phyloP scores from a whole-genome alignment of 2,329 filamentous ascomycete genomes.

The Sporothrix brasiliensis region DNA sequence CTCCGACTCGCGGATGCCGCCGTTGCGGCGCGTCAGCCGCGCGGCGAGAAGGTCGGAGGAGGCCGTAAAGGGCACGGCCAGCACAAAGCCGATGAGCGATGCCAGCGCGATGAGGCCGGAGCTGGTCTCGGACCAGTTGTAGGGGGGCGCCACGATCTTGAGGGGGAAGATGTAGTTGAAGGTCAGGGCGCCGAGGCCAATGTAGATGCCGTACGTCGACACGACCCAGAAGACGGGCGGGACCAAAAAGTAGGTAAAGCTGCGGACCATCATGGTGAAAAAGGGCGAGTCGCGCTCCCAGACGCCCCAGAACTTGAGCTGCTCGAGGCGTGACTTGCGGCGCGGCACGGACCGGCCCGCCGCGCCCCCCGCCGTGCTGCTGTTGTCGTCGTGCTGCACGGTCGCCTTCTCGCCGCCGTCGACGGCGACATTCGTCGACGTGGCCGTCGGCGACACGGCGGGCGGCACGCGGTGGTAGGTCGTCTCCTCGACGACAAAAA shows the following conservation, averaged over 20 bases:
- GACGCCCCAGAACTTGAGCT: conserved; percentile 49
- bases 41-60: conserved; percentile 50
- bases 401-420: conserved; percentile 12
- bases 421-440: neutral
- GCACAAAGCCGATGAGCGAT: conserved; percentile 43
- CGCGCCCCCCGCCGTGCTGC: neutral
- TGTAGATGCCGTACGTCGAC: conserved; percentile 52
- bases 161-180: conserved; percentile 56
- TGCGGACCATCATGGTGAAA: conserved; percentile 50
- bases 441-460: conserved; percentile 8
- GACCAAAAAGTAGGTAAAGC: conserved; percentile 53
- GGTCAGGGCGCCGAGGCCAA: conserved; percentile 53
- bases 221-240: conserved; percentile 56
- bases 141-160: conserved; percentile 50
- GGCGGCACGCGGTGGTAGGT: conserved; percentile 38
- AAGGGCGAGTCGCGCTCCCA: conserved; percentile 50
- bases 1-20: conserved; percentile 53
- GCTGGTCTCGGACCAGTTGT: conserved; percentile 51
- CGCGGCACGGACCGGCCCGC: conserved; percentile 37
- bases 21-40: conserved; percentile 49
- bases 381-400: neutral
- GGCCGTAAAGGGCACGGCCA: conserved; percentile 51
- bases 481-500: conserved; percentile 45
- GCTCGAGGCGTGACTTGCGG: conserved; percentile 48
- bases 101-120: conserved; percentile 52